Base-by-base conservation (phyloP, 2,329 filamentous ascomycete species). In the Pseudopithomyces chartarum region DNA sequence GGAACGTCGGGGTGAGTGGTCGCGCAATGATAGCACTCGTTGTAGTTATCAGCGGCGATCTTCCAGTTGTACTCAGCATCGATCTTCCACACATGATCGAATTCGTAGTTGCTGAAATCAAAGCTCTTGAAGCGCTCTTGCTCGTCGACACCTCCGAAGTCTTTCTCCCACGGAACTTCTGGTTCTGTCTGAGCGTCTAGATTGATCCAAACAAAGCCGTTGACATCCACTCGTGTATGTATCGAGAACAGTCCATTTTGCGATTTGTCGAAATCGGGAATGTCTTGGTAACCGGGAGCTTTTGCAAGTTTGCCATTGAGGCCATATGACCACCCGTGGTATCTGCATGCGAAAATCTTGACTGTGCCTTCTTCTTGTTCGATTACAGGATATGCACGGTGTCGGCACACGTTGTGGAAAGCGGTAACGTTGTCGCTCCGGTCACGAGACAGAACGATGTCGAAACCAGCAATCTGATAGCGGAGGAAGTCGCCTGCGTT, bases 21-120 rank as follows among this genome's bases (percentile, higher is more conserved):
- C 33, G 80, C 78, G 74, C 83, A 86, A 73, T 86, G 84, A 60
- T 87, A 87, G 65, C 84, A 87, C 66, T 85, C 84, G 67, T 87
- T 87, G 76, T 85, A 87, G 73, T 87, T 86, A 67, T 87, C 84
- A n/a, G 56, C 58, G 17, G 59, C 39, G 15, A 58, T 47, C 49
- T 64, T 64, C 61, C 61, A 64, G 49, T 62, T 62, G 48, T 58
- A 61, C 4, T 57, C 53, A 6, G 54, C 55, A 20, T 61, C 54
- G 42, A 64, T 60, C 12, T 55, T 49, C 56, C 55, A 62, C 23
- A 54, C 50, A 29, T 64, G 61, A 39, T 64, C 59, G 46, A 57
- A 62, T 2, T 48, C 49, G 43, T 59, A 61, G 39, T 59, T 51
- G 33, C 43, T 44, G 26, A 58, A 62, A 22, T 61, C 50, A 43